phyloP scores from a whole-genome alignment of 2,329 filamentous ascomycete genomes.

The Penicillium sp. region DNA sequence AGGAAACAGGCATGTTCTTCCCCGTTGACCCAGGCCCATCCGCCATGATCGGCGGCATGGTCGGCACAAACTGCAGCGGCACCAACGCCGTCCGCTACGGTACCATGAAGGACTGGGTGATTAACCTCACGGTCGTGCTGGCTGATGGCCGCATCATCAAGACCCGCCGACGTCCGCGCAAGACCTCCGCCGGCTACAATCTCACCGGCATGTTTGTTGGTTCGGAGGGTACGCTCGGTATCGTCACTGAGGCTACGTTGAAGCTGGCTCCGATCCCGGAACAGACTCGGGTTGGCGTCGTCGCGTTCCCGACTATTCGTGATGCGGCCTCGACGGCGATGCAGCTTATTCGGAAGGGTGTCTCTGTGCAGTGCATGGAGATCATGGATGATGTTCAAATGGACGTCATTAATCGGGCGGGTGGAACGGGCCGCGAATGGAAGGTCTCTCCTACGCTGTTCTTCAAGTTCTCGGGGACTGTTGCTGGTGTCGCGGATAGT shows the following conservation, averaged over 20 bases:
- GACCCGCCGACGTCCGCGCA: conserved; percentile 60
- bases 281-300: conserved; percentile 63
- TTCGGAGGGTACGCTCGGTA: conserved; percentile 67
- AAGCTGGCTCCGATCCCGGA: conserved; percentile 65
- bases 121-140: conserved; percentile 68
- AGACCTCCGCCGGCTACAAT: conserved; percentile 70
- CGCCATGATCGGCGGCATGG: conserved; percentile 57
- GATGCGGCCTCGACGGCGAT: conserved; percentile 63
- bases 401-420: conserved; percentile 65
- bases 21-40: conserved; percentile 80
- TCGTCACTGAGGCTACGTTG: conserved; percentile 68
- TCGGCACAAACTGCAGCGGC: conserved; percentile 66
- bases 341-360: conserved; percentile 60
- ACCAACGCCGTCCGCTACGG: conserved; percentile 64
- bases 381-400: conserved; percentile 62
- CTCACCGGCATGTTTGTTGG: conserved; percentile 67
- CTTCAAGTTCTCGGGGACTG: conserved; percentile 69
- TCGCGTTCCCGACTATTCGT: conserved; percentile 57
- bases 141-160: conserved; percentile 65
- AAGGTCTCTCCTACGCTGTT: conserved; percentile 41
- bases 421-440: conserved; percentile 53
- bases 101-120: conserved; percentile 73
- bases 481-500: conserved; percentile 73
- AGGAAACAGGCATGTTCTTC: conserved; percentile 78
- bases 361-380: conserved; percentile 66